Conservation (phyloP, 2,329 filamentous ascomycete species). For the Bipolaris zeicola region DNA sequence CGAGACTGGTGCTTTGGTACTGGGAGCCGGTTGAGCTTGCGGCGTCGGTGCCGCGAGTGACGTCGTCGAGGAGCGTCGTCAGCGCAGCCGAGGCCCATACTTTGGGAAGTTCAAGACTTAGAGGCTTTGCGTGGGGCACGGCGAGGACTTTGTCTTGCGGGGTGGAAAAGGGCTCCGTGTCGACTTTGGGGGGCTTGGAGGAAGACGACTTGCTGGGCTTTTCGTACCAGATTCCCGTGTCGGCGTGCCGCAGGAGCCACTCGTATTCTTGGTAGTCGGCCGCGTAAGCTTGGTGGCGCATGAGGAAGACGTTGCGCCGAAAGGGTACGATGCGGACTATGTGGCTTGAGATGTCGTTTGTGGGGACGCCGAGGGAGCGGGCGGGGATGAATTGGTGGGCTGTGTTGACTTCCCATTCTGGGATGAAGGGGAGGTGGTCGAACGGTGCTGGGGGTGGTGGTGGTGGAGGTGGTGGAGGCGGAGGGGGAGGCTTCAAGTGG, state of each 20-base stretch:
- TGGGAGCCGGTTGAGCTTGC: neutral
- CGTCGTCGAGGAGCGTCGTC: slow-evolving; percentile 35
- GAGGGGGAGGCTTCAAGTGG: neutral
- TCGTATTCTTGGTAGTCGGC: slow-evolving; percentile 37
- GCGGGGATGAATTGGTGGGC: slow-evolving; percentile 28
- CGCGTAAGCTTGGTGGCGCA: slow-evolving; percentile 25
- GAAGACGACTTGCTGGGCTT: slow-evolving; percentile 26
- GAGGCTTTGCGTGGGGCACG: slow-evolving; percentile 22
- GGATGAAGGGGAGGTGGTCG: slow-evolving; percentile 12
- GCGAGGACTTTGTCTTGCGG: slow-evolving; percentile 17
- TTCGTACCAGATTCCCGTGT: slow-evolving; percentile 38
- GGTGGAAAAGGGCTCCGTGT: slow-evolving; percentile 1
- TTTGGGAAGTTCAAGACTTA: slow-evolving; percentile 30
- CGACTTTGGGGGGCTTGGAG: slow-evolving; percentile 16
- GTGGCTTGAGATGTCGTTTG: slow-evolving; percentile 16
- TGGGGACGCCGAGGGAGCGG: slow-evolving; percentile 27
- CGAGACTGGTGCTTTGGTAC: too few relatives aligned
- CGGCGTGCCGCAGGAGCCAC: slow-evolving; percentile 37
- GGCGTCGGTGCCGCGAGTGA: slow-evolving; percentile 21
- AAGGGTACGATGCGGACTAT: slow-evolving; percentile 31
- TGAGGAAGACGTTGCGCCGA: slow-evolving; percentile 33
- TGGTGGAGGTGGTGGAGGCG: slow-evolving; percentile 6
- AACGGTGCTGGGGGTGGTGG: slow-evolving; percentile 15
- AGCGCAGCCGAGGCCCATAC: slow-evolving; percentile 41
- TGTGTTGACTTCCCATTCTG: slow-evolving; percentile 14